Percentiles rank a stretch among this genome's conserved stretches.
Conservation (phyloP, 306 rosid genomes). For the Arachis hypogaea region DNA sequence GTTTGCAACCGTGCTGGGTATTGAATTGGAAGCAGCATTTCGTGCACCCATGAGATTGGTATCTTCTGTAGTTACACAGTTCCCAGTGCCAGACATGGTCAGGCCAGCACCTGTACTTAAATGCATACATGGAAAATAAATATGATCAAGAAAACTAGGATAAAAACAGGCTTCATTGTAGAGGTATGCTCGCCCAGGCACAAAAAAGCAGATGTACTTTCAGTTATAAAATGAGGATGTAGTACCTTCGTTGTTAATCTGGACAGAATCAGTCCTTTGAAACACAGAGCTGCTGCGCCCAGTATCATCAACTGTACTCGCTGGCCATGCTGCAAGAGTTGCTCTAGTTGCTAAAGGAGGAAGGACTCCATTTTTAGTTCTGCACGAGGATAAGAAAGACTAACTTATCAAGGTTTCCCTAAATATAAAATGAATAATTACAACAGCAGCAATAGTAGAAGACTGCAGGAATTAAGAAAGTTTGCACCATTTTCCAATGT, state of each 20-base stretch:
- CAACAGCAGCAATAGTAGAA: conserved; percentile 8
- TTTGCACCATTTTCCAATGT: neutral
- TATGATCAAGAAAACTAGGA: conserved; percentile 23
- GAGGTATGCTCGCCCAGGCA: neutral
- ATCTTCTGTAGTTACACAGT: conserved; percentile 44
- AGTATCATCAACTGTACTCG: conserved; percentile 45
- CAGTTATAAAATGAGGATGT: conserved; percentile 18
- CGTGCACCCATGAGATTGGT: conserved; percentile 39
- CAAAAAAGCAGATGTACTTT: neutral
- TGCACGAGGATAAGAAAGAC: conserved; percentile 46
- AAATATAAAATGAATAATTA: neutral
- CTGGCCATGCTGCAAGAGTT: conserved; percentile 87
- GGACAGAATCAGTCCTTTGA: conserved; percentile 42
- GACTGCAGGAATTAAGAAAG: conserved; percentile 26
- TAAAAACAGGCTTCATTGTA: neutral
- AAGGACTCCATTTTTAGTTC: conserved; percentile 70
- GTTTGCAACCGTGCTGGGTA: conserved; percentile 34
- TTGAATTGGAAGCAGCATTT: conserved; percentile 50
- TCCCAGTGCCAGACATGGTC: conserved; percentile 38
- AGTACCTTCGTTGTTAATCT: conserved; percentile 57
- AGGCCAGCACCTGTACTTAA: conserved; percentile 52
- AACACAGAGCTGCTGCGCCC: conserved; percentile 39
- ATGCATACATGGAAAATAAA: conserved; percentile 31
- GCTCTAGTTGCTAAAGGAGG: conserved; percentile 83
- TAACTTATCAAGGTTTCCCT: conserved; percentile 13